phyloP scores from a whole-genome alignment of 2,329 filamentous ascomycete species.

The Hymenoscyphus fraxineus region DNA sequence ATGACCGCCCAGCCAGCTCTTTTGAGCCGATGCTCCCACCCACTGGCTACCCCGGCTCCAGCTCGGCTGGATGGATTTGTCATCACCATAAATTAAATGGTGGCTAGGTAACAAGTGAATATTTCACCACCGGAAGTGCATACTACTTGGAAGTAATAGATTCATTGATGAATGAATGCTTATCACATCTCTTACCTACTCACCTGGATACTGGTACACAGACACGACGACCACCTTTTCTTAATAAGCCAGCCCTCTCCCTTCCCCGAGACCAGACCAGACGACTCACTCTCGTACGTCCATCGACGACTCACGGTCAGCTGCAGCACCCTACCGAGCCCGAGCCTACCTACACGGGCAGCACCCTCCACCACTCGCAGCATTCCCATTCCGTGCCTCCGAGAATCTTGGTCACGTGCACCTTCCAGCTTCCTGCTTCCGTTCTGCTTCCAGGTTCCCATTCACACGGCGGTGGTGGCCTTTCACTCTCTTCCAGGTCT shows the following conservation, averaged over 20 bases:
- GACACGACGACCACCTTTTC: not conserved
- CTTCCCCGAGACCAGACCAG: too few relatives aligned
- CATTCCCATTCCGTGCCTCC: not conserved
- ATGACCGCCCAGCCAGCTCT: not conserved
- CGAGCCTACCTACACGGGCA: not conserved
- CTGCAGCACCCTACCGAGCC: too few relatives aligned
- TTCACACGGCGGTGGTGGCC: not conserved
- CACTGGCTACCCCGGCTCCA: too few relatives aligned
- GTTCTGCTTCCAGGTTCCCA: not conserved
- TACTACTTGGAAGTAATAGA: too few relatives aligned
- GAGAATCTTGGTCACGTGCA: not conserved
- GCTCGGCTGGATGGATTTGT: too few relatives aligned
- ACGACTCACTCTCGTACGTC: too few relatives aligned
- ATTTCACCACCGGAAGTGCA: not conserved
- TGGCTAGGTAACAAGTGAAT: too few relatives aligned
- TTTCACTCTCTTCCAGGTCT: not conserved
- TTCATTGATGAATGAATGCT: not conserved
- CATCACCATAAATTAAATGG: too few relatives aligned
- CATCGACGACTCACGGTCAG: too few relatives aligned
- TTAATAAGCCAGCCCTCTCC: constrained; percentile 1
- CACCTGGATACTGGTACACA: too few relatives aligned
- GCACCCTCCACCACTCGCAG: not conserved
- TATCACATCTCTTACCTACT: not conserved
- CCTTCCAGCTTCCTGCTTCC: not conserved
- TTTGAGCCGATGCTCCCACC: not conserved